Percentiles rank a stretch among this genome's conserved stretches.
phyloP scores from a whole-genome alignment of 2,329 filamentous ascomycete species.

The Penicillium sp. region DNA sequence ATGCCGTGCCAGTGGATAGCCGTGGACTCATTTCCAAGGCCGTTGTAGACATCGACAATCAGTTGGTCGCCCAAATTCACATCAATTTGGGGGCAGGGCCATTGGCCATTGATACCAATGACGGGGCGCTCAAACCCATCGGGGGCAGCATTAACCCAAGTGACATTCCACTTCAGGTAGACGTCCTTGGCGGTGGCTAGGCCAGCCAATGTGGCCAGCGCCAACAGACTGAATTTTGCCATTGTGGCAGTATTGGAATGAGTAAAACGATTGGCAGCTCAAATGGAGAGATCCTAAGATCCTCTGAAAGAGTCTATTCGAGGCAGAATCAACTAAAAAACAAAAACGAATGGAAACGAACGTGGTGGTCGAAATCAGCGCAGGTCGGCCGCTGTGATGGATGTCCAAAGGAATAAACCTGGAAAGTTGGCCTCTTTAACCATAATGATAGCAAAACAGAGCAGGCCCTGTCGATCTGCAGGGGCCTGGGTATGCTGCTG shows the following conservation, averaged over 20 bases:
- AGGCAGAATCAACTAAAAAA: conserved; percentile 7
- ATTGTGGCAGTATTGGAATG: conserved; percentile 14
- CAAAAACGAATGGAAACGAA: conserved; percentile 9
- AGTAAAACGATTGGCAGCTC: conserved; percentile 14
- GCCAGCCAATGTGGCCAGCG: conserved; percentile 18
- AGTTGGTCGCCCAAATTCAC: conserved; percentile 38
- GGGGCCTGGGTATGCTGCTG: conserved; percentile 17
- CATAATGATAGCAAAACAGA: neutral
- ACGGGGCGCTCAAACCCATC: conserved; percentile 64
- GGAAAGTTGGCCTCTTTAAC: conserved; percentile 17
- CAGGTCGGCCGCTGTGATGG: conserved; percentile 14
- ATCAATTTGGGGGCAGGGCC: conserved; percentile 64
- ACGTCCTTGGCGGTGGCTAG: conserved; percentile 25
- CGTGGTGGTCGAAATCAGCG: conserved; percentile 16
- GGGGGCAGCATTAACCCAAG: conserved; percentile 70
- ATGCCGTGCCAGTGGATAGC: conserved; percentile 65
- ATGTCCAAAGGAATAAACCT: neutral
- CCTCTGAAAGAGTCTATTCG: conserved; percentile 10
- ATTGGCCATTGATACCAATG: conserved; percentile 74
- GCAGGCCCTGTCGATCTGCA: conserved; percentile 15
- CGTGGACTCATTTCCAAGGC: conserved; percentile 38
- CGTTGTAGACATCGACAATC: conserved; percentile 42
- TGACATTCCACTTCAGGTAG: conserved; percentile 56
- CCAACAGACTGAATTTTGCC: conserved; percentile 17
- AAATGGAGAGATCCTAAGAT: conserved; percentile 16